A percentile compares a stretch with the other conserved stretches of the same genome.
phyloP scores from a whole-genome alignment of 164 flowering plant genomes.

The Piper betle region DNA sequence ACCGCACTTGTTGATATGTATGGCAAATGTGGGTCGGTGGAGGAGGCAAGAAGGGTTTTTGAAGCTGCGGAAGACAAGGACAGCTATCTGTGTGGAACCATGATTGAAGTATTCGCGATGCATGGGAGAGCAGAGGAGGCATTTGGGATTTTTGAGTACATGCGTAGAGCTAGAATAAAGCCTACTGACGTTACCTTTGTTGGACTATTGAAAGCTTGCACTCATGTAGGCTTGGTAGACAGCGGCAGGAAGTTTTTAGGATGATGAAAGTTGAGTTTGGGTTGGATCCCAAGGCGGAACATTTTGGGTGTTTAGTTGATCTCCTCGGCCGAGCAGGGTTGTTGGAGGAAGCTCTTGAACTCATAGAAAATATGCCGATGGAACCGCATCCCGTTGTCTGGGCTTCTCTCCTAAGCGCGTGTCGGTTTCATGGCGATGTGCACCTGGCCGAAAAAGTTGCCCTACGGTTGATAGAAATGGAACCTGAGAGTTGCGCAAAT shows the following conservation, averaged over 20 bases:
- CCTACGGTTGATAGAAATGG: conserved; percentile 12
- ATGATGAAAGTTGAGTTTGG: conserved; percentile 17
- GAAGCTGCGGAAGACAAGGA: conserved; percentile 10
- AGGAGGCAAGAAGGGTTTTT: conserved; percentile 13
- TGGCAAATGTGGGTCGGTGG: conserved; percentile 17
- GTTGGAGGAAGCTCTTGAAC: conserved; percentile 13
- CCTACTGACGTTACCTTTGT: conserved; percentile 21
- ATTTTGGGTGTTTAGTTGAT: conserved; percentile 25
- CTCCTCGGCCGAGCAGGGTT: conserved; percentile 19
- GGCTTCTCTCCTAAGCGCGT: conserved; percentile 18
- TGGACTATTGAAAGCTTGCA: conserved; percentile 22
- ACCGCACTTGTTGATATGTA: conserved; percentile 17
- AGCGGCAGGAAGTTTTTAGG: conserved; percentile 10
- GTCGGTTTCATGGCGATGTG: conserved; percentile 16
- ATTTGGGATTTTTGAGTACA: conserved; percentile 10
- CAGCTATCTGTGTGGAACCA: conserved; percentile 14
- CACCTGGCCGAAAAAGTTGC: conserved; percentile 17
- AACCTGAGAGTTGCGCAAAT: conserved; percentile 11
- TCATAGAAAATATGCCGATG: conserved; percentile 19
- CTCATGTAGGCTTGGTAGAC: conserved; percentile 18
- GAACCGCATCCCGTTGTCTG: conserved; percentile 18
- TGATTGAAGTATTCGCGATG: conserved; percentile 18
- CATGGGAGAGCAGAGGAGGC: conserved; percentile 20
- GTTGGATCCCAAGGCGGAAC: conserved; percentile 15
- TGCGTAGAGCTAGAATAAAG: conserved; percentile 10